Conservation (phyloP, 140 eudicot species). For the Ambrosia hybrid region DNA sequence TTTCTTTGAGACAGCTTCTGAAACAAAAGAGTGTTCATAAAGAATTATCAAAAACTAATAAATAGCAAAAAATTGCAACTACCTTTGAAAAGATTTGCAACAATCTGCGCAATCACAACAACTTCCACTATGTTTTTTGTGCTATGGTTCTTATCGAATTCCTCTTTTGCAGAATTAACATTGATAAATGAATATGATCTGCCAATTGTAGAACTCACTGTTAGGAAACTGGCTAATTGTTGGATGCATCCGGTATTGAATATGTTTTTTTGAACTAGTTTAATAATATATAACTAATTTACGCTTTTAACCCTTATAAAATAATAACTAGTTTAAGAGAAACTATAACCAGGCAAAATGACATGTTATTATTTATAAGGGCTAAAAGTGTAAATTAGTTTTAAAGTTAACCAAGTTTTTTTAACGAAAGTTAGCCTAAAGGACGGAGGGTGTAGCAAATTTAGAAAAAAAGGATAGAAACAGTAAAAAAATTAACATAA, state of each 20-base stretch:
- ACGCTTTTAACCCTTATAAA: too few relatives aligned
- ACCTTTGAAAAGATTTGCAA: constrained; percentile 43
- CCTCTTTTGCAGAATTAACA: constrained; percentile 42
- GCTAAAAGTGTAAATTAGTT: too few relatives aligned
- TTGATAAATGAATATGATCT: constrained; percentile 44
- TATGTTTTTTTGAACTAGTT: not conserved
- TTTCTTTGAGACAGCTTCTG: constrained; percentile 37
- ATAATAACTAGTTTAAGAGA: too few relatives aligned
- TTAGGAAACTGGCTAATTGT: constrained; percentile 54
- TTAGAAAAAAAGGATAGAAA: too few relatives aligned
- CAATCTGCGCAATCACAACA: constrained; percentile 31
- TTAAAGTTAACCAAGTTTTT: too few relatives aligned
- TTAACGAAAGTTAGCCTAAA: too few relatives aligned
- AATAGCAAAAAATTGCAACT: not conserved
- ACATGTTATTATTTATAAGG: too few relatives aligned
- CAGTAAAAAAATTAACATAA: too few relatives aligned
- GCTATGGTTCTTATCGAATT: constrained; percentile 35
- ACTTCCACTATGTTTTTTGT: constrained; percentile 47
- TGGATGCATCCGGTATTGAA: constrained; percentile 61
- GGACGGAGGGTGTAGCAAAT: too few relatives aligned
- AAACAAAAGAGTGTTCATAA: constrained; percentile 2
- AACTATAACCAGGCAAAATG: too few relatives aligned
- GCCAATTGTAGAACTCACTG: constrained; percentile 36
- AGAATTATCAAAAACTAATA: not conserved
- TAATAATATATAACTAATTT: too few relatives aligned